Evolutionary conservation across 2,329 filamentous ascomycete genomes (phyloP), one percentile per base, ranked within the genome.

Genomic region (Epichloe uncinata): DNA sequence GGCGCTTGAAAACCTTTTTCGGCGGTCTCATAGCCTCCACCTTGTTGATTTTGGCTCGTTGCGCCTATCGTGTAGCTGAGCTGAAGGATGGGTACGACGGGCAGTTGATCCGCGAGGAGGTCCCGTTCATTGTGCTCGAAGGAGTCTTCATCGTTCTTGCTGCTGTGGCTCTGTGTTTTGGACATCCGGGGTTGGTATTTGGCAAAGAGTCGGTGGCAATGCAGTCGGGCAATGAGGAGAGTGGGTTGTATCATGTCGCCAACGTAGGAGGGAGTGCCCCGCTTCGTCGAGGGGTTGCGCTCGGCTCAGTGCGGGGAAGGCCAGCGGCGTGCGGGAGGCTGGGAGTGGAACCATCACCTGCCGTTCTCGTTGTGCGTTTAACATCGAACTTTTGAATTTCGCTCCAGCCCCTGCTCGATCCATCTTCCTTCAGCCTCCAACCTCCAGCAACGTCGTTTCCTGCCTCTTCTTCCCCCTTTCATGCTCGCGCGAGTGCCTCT

Each of bases 11-110:
- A 13, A 41, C 60, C 51, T 85, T 84, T 61, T 66, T 81, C 44
- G 50, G 60, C n/a, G 77, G 73, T 42, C 66, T 84, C 26, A 60
- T 66, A 0, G 57, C 75, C 8, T 71, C 81, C 9, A 78, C 79
- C 34, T 44, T 82, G 6, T 70, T 77, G 43, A 79, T 86, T 57
- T 73, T 85, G 44, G 71, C 76, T 22, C 72, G 83, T 42, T 83
- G 78, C 57, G 71, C 76, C 47, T 85, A 79, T 63, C 76, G 83
- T 52, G 78, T 84, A 36, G 77, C 75, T 5, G 83, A 87, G 69
- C 66, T 87, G 48, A 74, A 72, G 53, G 73, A 81, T 35, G 82
- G 82, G 4, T 86, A 81, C 68, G 40, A 59, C 22, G 79, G 79
- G 1, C 59, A 66, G 1, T 62, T 84, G 53, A 78, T 83, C 49